These are phyloP conservation scores for Chytriomyces sp. DNA, from an alignment of 192 early-diverging fungal genomes.

Conservation along the genomic window DNA sequence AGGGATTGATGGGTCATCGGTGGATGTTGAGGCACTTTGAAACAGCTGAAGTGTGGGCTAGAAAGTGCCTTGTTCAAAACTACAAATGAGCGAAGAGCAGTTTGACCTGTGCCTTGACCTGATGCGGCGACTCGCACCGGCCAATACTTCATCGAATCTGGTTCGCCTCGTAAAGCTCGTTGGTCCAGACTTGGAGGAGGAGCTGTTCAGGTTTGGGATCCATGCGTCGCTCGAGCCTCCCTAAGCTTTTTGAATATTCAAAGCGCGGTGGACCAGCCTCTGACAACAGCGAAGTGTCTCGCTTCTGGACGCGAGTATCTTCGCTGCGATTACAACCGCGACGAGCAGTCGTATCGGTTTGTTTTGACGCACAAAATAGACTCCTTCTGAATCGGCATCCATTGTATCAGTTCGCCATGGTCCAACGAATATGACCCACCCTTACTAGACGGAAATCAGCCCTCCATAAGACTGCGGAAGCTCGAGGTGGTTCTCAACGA, in stretches of 20 bases:
- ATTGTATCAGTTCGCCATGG: slow-evolving; percentile 82
- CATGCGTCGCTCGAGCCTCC: too few species aligned
- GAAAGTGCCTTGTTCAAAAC: too few species aligned
- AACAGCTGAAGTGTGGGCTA: too few species aligned
- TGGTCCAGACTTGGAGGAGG: slow-evolving; percentile 80
- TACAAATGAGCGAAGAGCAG: slow-evolving; percentile 27
- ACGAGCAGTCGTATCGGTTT: slow-evolving; percentile 88
- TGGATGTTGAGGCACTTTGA: too few species aligned
- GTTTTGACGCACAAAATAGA: too few species aligned
- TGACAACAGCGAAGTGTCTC: slow-evolving; percentile 73
- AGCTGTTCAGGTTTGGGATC: too few species aligned
- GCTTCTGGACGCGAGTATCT: slow-evolving; percentile 81
- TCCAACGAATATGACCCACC: slow-evolving; percentile 92
- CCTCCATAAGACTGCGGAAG: slow-evolving; percentile 79
- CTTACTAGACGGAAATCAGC: slow-evolving; percentile 69
- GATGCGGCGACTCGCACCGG: slow-evolving; percentile 94
- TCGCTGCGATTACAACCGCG: slow-evolving; percentile 94
- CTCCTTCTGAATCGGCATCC: too few species aligned
- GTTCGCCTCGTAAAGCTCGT: slow-evolving; percentile 77
- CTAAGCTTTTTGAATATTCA: too few species aligned
- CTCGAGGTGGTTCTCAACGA: slow-evolving; percentile 91
- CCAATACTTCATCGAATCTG: slow-evolving; percentile 86
- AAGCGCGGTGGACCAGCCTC: slow-evolving; percentile 91
- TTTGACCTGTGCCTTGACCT: slow-evolving; percentile 92
- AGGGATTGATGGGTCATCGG: too few species aligned